Base-by-base conservation (phyloP, 1,284 basidiomycete genomes). In the Microbotryomycetes sp. region DNA sequence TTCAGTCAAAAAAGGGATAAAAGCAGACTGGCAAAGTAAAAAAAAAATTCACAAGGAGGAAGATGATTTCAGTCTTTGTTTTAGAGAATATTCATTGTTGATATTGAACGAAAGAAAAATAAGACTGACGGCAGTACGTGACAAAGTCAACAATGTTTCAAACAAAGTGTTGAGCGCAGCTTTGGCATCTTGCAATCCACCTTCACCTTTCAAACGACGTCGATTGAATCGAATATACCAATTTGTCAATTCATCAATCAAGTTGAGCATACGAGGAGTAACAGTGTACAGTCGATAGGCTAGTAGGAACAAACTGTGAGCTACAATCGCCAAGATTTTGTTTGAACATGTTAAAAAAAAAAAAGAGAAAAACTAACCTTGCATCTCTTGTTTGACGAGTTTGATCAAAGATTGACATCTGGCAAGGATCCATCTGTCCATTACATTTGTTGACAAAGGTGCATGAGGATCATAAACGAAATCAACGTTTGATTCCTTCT, bases 191-290 rank as follows among this genome's bases (percentile, higher is more conserved):
- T 92, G 87, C 62, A 83, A 80, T 5, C 94, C 90, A 72, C 91
- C 88, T 76, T 96, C 90, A 52, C 96, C 96, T 81, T 99, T 99
- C 63, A 99, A 80, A 30, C 96, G 84, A 69, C 87, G 86, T 60
- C 96, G 86, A 79, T 98, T 99, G 82, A 98, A 98, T 58, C 96
- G 92, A 73, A 98, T 98, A 79, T 99, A 98, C 93, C 94, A 97
- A 77, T 99, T 99, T 52, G 96, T 99, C 63, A 98, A 81, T 77
- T 98, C 96, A 71, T 96, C 91, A 51, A 99, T 84, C 64, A 98
- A 85, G 67, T 90, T 88, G 60, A 97, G 81, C 58, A 98, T 80
- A 30, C 90, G 84, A n/a, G 92, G 92, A 64, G 97, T 91, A 78
- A 98, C 90, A 62, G 92, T 97, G 78, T 98, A 98, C n/a, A 99